Evolutionary conservation across 176 grass and related monocot genomes (phyloP), one percentile per base, ranked within the genome.

Genomic region (Aegilops speltoides): DNA sequence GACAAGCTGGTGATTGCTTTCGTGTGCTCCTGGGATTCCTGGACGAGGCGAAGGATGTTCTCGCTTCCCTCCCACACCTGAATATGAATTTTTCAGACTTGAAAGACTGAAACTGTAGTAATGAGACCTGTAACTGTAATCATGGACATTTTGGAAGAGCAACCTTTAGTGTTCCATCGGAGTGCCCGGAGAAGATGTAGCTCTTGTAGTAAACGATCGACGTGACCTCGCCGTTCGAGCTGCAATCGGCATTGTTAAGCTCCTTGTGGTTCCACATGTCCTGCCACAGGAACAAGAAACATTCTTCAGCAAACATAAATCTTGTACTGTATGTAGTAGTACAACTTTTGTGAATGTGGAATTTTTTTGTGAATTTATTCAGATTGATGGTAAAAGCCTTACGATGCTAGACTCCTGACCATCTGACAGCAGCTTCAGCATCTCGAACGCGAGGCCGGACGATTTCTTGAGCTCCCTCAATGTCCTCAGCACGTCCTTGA

Each of bases 191-290:
- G 78, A 95, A 86, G 79, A 95, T 92, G 78, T 34, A 88, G 13
- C 64, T 83, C 62, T 92, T 95, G 48, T 86, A 79, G 68, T 91
- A 88, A 26, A 92, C 83, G 19, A 95, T 52, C 2, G 93, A 87
- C 19, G 90, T 60, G 4, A 95, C 90, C 79, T 90, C 85, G 2
- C 90, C 93, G 76, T 95, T 89, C 3, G 90, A 24, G 68, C 82
- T 83, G 82, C 93, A 95, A 1, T 95, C 90, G 17, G 52, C 93
- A 25, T 81, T 74, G 15, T 86, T 86, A 20, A 95, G 68, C 82
- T 92, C 93, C 52, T 95, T 92, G 23, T 95, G 90, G 24, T 52
- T 92, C 93, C 93, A 92, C 85, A 95, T 92, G 22, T 92, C 93
- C 89, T 92, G 85, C 62, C 46, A 25, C 41, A 52, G 1, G 40